Conservation (phyloP, 257 asterid species). For the Solanum bulbocastanum region DNA sequence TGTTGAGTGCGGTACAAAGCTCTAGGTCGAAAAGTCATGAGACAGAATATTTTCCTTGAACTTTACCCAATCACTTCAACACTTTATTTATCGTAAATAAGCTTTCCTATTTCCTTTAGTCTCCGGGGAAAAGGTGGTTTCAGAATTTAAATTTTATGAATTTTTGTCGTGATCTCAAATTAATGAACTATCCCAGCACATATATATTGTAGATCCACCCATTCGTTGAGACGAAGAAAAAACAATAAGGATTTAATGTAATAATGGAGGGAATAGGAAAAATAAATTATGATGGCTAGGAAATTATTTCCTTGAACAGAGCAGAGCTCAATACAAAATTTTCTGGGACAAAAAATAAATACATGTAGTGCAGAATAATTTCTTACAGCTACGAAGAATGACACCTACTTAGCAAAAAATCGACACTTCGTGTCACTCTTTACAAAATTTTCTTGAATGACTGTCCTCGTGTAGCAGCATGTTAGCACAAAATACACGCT, state of each 20-base stretch:
- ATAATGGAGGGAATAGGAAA: not conserved
- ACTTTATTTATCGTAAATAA: not conserved
- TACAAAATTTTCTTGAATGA: not conserved
- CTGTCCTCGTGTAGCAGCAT: slow-evolving; percentile 20
- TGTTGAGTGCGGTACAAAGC: not conserved
- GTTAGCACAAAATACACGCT: slow-evolving; percentile 28
- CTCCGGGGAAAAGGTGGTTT: not conserved
- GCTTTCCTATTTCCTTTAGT: not conserved
- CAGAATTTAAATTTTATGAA: not conserved
- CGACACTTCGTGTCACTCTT: not conserved
- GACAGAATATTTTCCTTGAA: not conserved
- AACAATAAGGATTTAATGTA: not conserved
- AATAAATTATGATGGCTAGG: not conserved
- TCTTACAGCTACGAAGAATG: not conserved
- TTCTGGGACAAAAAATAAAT: not conserved
- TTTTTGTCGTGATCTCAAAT: not conserved
- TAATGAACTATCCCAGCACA: not conserved
- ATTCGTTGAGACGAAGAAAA: not conserved
- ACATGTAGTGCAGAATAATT: not conserved
- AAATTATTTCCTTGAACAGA: not conserved
- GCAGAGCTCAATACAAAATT: not conserved
- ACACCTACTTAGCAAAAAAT: not conserved
- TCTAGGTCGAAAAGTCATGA: not conserved
- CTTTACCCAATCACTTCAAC: not conserved
- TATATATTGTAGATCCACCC: not conserved